A percentile compares a stretch with the other conserved stretches of the same genome.
Evolutionary conservation across 176 grass and related monocot genomes (phyloP).

Genomic region (Phyllostachys edulis): DNA sequence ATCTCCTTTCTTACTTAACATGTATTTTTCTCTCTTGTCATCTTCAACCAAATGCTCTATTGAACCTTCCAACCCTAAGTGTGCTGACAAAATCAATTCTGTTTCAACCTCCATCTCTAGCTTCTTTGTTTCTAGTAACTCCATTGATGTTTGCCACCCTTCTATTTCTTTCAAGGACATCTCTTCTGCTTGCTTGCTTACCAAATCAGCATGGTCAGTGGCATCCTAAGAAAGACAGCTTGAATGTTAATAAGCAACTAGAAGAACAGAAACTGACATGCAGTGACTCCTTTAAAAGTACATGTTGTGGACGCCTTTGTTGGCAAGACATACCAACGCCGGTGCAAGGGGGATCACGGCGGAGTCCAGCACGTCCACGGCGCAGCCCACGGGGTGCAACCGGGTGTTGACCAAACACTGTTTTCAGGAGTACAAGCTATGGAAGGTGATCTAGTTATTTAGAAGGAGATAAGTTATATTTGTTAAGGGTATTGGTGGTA

Average conservation of each 20-base stretch:
- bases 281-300: background rate
- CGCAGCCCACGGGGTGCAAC: too few relatives aligned
- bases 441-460: too few relatives aligned
- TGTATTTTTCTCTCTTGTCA: slow-evolving; percentile 70
- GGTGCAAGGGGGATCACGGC: too few relatives aligned
- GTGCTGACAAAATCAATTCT: slow-evolving; percentile 70
- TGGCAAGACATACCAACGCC: too few relatives aligned
- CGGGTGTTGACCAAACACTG: too few relatives aligned
- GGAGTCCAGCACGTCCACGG: too few relatives aligned
- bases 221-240: slow-evolving; percentile 72
- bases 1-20: slow-evolving; percentile 58
- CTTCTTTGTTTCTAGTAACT: slow-evolving; percentile 74
- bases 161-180: slow-evolving; percentile 62
- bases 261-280: slow-evolving; percentile 16
- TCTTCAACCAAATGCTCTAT: slow-evolving; percentile 78
- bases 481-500: too few relatives aligned
- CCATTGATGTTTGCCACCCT: slow-evolving; percentile 80
- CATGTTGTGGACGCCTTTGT: too few relatives aligned
- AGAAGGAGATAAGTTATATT: too few relatives aligned
- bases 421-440: too few relatives aligned
- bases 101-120: slow-evolving; percentile 80
- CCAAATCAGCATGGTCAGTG: slow-evolving; percentile 56
- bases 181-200: slow-evolving; percentile 64
- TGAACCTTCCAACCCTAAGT: slow-evolving; percentile 61
- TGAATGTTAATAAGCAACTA: background rate